Evolutionary conservation across 2,329 filamentous ascomycete species (phyloP).

Genomic region (Graphilbum sp.): DNA sequence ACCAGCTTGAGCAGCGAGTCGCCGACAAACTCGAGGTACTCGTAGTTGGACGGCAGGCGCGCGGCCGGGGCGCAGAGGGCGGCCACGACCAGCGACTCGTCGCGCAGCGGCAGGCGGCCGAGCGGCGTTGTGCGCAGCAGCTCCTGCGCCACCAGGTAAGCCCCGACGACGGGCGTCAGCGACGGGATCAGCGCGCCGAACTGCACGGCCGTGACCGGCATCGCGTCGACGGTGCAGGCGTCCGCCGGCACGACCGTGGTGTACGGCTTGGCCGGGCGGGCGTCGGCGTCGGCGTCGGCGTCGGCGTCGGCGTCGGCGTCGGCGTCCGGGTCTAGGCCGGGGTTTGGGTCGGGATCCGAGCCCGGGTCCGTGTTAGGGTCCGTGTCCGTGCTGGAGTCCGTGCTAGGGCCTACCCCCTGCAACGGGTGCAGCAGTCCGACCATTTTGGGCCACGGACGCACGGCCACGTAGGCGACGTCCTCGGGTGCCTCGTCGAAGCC

Average conservation of each 20-base stretch:
- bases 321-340: too few species aligned
- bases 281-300: too few species aligned
- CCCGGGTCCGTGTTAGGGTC: too few species aligned
- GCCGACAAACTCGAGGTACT: slow-evolving; percentile 74
- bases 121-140: slow-evolving; percentile 38
- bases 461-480: slow-evolving; percentile 31
- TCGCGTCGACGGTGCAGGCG: slow-evolving; percentile 31
- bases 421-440: slow-evolving; percentile 47
- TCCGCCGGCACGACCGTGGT: slow-evolving; percentile 26
- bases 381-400: too few species aligned
- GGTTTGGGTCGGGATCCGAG: too few species aligned
- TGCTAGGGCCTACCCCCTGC: too few species aligned
- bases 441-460: slow-evolving; percentile 34
- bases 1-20: slow-evolving; percentile 69
- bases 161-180: slow-evolving; percentile 53
- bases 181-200: slow-evolving; percentile 54
- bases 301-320: background rate
- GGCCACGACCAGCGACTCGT: slow-evolving; percentile 40
- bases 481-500: slow-evolving; percentile 22
- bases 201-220: slow-evolving; percentile 26
- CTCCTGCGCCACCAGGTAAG: slow-evolving; percentile 42
- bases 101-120: slow-evolving; percentile 21
- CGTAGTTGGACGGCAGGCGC: slow-evolving; percentile 49
- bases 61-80: slow-evolving; percentile 56
- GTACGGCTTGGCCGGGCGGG: slow-evolving; percentile 20